phyloP scores from a whole-genome alignment of 106 monocot species.

The Phalaenopsis equestris region DNA sequence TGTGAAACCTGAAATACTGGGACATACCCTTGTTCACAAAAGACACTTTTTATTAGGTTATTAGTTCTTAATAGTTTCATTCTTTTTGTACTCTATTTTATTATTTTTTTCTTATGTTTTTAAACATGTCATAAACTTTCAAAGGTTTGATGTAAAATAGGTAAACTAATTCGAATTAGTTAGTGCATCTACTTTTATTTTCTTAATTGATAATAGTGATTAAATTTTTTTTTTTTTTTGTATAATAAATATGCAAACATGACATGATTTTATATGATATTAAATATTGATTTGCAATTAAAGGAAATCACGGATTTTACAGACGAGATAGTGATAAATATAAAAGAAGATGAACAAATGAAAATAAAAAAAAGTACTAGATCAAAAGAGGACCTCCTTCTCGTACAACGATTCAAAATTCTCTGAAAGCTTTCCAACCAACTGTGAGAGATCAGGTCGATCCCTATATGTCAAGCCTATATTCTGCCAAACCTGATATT shows the following conservation, averaged over 20 bases:
- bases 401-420: conserved; percentile 76
- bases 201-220: neutral
- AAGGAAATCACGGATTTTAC: neutral
- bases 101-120: too few relatives aligned
- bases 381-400: conserved; percentile 49
- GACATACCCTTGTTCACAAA: too few relatives aligned
- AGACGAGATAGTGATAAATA: neutral
- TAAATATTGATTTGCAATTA: neutral
- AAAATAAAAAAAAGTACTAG: neutral
- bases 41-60: too few relatives aligned
- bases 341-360: neutral
- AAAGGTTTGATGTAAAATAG: neutral
- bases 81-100: too few relatives aligned
- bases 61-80: too few relatives aligned
- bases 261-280: neutral
- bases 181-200: neutral
- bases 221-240: neutral
- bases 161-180: neutral
- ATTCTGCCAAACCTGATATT: conserved; percentile 63
- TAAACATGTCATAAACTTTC: too few relatives aligned
- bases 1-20: too few relatives aligned
- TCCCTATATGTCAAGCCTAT: conserved; percentile 61
- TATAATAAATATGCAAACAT: neutral
- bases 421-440: conserved; percentile 53
- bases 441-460: conserved; percentile 52